Conservation (phyloP, 331 rosid species). For the Spiraea crenata region DNA sequence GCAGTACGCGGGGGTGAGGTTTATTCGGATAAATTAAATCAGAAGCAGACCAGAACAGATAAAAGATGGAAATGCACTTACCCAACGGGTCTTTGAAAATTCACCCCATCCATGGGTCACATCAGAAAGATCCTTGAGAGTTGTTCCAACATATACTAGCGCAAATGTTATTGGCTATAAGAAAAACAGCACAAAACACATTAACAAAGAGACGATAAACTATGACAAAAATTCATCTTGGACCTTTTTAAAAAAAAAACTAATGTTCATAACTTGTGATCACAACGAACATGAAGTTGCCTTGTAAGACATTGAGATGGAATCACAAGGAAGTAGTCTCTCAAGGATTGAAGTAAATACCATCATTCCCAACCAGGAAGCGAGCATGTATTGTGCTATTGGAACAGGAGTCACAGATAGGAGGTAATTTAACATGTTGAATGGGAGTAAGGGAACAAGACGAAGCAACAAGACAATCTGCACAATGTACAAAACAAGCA, state of each 20-base stretch:
- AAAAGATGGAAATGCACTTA: slow-evolving; percentile 33
- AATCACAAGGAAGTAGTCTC: not conserved
- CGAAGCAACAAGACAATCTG: slow-evolving; percentile 97
- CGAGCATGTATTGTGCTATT: slow-evolving; percentile 76
- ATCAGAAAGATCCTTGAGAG: slow-evolving; percentile 96
- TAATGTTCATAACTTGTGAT: not conserved
- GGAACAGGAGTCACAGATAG: slow-evolving; percentile 95
- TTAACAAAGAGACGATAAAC: slow-evolving; percentile 2
- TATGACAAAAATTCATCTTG: not conserved
- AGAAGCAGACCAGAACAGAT: not conserved
- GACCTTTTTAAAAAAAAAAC: not conserved
- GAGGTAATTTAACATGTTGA: slow-evolving; percentile 86
- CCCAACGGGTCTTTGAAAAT: slow-evolving; percentile 87
- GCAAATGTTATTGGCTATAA: slow-evolving; percentile 93
- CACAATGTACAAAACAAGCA: slow-evolving; percentile 5
- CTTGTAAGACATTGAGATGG: not conserved
- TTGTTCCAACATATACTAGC: slow-evolving; percentile 91
- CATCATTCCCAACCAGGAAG: slow-evolving; percentile 99
- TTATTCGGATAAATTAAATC: slow-evolving; percentile 7
- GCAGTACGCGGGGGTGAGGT: not conserved
- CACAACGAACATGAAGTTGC: not conserved
- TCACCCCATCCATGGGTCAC: slow-evolving; percentile 96
- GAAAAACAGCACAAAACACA: slow-evolving; percentile 19
- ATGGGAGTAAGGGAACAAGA: slow-evolving; percentile 97
- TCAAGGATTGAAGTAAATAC: slow-evolving; percentile 45